phyloP scores from a whole-genome alignment of 2,329 filamentous ascomycete species.

The Penicillium crustosum region DNA sequence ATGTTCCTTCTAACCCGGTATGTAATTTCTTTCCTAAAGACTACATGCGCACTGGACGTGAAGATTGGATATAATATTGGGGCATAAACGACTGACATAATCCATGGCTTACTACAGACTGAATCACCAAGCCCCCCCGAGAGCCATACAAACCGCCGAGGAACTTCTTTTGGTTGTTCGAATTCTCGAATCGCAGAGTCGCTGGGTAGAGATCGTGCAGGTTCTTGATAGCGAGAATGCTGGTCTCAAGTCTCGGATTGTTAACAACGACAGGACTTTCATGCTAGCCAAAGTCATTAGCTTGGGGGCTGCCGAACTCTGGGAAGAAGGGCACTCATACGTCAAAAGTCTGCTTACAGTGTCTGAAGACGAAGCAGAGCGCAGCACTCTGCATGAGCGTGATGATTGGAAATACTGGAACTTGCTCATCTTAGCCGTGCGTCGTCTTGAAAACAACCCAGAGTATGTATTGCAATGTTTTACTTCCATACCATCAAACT shows the following conservation, averaged over 20 bases:
- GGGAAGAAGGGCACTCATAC: constrained; percentile 41
- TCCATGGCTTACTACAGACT: constrained; percentile 33
- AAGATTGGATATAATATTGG: neutral
- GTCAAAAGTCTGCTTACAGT: constrained; percentile 39
- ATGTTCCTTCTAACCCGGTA: constrained; percentile 47
- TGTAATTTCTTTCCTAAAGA: constrained; percentile 10
- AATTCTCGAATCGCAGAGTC: constrained; percentile 45
- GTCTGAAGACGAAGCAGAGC: constrained; percentile 32
- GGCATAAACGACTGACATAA: neutral
- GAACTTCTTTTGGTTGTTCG: constrained; percentile 48
- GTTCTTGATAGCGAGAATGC: constrained; percentile 45
- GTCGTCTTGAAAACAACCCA: constrained; percentile 28
- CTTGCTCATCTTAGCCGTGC: constrained; percentile 39
- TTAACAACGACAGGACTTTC: constrained; percentile 47
- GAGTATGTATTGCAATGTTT: constrained; percentile 32
- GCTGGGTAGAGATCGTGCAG: constrained; percentile 41
- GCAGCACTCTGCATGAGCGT: constrained; percentile 35
- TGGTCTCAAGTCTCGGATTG: constrained; percentile 44
- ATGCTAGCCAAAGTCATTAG: constrained; percentile 40
- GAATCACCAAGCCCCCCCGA: constrained; percentile 42
- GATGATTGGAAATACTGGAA: constrained; percentile 51
- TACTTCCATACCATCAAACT: neutral
- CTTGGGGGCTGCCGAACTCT: constrained; percentile 40
- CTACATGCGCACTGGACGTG: neutral
- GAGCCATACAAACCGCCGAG: constrained; percentile 48